Base-by-base conservation (phyloP, 768 basidiomycete species). In the Pulveroboletus sp. region DNA sequence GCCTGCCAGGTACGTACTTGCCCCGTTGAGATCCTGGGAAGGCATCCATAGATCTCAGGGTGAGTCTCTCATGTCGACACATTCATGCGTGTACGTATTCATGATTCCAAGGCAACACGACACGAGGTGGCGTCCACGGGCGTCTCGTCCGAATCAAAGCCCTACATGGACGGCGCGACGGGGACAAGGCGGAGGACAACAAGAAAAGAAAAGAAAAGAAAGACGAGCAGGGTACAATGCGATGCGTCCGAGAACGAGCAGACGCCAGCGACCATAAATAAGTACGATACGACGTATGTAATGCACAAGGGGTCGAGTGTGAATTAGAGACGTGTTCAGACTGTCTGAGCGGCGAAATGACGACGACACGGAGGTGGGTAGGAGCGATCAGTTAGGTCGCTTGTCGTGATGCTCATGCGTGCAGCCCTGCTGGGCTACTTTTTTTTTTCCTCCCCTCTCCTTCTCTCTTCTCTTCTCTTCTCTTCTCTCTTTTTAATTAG, bases 321-420 rank as follows among this genome's bases (percentile, higher is more conserved):
- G 4, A 15, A 31, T 31, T 31, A 17, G 12, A 36, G 17, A 10
- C 9, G n/a, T n/a, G 46, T 54, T 47, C 32, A n/a, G 43, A 33
- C 33, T 24, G 28, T 46, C 15, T 26, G 40, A 36, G 27, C 27
- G 30, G 32, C 32, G 43, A 15, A 33, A 47, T 26, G 39, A 5
- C 6, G 28, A 47, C 2, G 28, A 26, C 43, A 15, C 24, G 11
- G 26, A 33, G 14, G 32, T 28, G 27, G 27, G 26, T 43, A 28
- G 24, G 27, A 18, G 48, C 30, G 33, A 3, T 21, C 21, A 21
- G 21, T 40, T 15, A 33, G 32, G 24, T 14, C 38, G 36, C 44
- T 14, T n/a, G 47, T 52, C 55, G 43, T 44, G 45, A 53, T 10
- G 30, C 44, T 50, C 56, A 33, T 58, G 26, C 27, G 27, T 47